A percentile compares a stretch with the other conserved stretches of the same genome.
Conservation (phyloP, 768 basidiomycete genomes). For the Phylloporus rhodoxanthus region DNA sequence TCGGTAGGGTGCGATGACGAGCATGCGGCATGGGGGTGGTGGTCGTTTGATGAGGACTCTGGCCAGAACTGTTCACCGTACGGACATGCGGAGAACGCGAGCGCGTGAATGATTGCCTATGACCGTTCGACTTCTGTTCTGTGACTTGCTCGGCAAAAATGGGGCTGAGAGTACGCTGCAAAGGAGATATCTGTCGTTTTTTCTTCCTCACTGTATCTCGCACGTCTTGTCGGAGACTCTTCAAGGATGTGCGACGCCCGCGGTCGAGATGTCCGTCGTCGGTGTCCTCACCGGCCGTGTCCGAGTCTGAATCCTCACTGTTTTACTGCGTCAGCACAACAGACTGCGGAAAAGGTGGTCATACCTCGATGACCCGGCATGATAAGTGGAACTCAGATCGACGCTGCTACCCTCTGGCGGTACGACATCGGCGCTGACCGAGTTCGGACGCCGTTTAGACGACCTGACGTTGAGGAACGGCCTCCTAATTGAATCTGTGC, state of each 20-base stretch:
- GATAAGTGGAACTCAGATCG: constrained; percentile 84
- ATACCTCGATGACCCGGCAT: constrained; percentile 78
- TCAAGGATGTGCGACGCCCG: constrained; percentile 38
- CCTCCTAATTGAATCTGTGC: constrained; percentile 43
- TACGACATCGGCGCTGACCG: constrained; percentile 16
- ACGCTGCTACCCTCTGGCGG: constrained; percentile 32
- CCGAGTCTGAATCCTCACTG: constrained; percentile 46
- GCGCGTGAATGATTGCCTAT: constrained; percentile 55
- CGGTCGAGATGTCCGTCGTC: constrained; percentile 45
- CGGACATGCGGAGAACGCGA: constrained; percentile 61
- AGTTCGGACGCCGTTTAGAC: constrained; percentile 22
- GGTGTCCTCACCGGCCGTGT: constrained; percentile 54
- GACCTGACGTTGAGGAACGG: constrained; percentile 28
- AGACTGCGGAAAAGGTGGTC: constrained; percentile 13
- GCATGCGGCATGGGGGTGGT: constrained; percentile 39
- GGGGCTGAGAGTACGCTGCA: constrained; percentile 22
- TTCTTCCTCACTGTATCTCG: constrained; percentile 26
- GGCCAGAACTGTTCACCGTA: constrained; percentile 28
- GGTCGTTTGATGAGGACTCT: constrained; percentile 32
- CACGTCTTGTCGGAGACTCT: constrained; percentile 24
- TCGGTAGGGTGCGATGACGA: constrained; percentile 34
- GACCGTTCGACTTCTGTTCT: constrained; percentile 33
- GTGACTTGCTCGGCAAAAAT: constrained; percentile 19
- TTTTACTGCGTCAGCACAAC: constrained; percentile 16
- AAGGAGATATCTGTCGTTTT: constrained; percentile 22